These are phyloP conservation scores for Moricandia moricandioides DNA, from an alignment of 345 rosid species.

Conservation along the genomic window DNA sequence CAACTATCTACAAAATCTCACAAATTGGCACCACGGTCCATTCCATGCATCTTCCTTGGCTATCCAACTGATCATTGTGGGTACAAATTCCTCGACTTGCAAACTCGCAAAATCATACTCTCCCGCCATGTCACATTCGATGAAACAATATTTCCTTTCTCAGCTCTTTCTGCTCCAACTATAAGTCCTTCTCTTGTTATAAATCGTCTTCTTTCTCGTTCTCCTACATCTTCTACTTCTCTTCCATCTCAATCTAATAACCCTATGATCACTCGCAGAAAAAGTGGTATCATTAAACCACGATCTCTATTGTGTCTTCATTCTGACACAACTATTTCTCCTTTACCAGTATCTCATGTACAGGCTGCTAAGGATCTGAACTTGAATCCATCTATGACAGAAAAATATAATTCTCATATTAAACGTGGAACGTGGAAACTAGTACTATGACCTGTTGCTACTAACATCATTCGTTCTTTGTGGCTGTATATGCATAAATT, in stretches of 20 bases:
- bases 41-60: background rate
- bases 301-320: background rate
- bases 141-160: background rate
- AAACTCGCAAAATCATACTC: background rate
- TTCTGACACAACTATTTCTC: background rate
- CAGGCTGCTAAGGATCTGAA: background rate
- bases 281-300: background rate
- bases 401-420: background rate
- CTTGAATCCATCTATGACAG: background rate
- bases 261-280: background rate
- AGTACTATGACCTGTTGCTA: background rate
- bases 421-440: background rate
- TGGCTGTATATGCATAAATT: background rate
- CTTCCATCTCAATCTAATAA: too few species aligned
- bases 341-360: background rate
- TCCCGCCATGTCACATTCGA: background rate
- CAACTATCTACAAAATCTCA: rapidly evolving
- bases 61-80: background rate
- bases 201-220: too few species aligned
- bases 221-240: too few species aligned
- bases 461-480: background rate
- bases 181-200: too few species aligned
- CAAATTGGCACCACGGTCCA: background rate
- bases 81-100: background rate
- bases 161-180: too few species aligned